Conservation (phyloP, 2,329 filamentous ascomycete species). For the Daldinia sp. region DNA sequence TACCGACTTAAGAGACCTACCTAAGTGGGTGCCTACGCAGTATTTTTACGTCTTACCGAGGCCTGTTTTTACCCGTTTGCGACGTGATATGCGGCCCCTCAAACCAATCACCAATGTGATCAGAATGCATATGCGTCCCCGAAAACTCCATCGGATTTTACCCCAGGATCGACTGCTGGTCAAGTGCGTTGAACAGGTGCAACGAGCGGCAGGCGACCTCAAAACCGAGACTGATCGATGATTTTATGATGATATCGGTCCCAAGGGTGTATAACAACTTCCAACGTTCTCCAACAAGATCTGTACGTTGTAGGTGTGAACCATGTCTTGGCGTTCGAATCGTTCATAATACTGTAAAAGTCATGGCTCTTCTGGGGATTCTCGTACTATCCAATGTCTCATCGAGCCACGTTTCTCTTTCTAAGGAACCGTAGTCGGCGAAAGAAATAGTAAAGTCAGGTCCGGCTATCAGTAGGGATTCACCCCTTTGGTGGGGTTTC, state of each 20-base stretch:
- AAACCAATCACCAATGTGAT: neutral
- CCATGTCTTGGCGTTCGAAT: neutral
- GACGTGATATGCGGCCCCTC: neutral
- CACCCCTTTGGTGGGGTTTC: constrained; percentile 27
- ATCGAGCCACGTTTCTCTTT: constrained; percentile 9
- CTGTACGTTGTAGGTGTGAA: neutral
- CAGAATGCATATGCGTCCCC: neutral
- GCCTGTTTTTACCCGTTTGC: neutral
- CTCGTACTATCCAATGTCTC: neutral
- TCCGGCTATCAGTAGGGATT: constrained; percentile 26
- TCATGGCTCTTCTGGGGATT: neutral
- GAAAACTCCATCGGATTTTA: neutral
- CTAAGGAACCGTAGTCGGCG: constrained; percentile 2
- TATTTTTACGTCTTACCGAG: neutral
- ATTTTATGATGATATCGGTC: neutral
- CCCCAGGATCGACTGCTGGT: neutral
- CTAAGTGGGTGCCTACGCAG: neutral
- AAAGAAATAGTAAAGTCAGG: constrained; percentile 2
- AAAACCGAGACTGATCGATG: neutral
- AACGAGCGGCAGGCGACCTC: neutral
- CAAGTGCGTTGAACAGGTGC: neutral
- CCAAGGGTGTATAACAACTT: neutral
- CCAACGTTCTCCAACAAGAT: neutral
- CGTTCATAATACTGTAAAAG: neutral
- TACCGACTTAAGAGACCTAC: neutral